A percentile compares a stretch with the other conserved stretches of the same genome.
Conservation (phyloP, 192 early-diverging fungal genomes). For the Coemansia sp. region DNA sequence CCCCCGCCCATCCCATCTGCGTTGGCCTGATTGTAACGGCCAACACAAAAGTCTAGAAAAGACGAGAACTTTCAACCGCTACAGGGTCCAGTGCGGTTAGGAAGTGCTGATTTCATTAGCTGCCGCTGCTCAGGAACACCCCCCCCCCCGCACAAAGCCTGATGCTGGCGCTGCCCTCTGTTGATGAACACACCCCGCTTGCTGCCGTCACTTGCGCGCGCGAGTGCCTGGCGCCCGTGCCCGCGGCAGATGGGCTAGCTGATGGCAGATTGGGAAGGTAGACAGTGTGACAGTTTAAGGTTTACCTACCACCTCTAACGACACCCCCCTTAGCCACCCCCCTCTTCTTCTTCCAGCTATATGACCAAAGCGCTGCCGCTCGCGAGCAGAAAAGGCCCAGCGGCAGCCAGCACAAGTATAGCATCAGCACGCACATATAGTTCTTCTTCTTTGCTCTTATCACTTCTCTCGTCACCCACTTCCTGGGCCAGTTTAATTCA, state of each 20-base stretch:
- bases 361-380: slow-evolving; percentile 16
- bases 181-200: slow-evolving; percentile 1
- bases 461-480: slow-evolving; percentile 5
- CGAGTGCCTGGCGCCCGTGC: background rate
- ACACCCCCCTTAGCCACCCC: slow-evolving; percentile 16
- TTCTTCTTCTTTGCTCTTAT: background rate
- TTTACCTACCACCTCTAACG: slow-evolving; percentile 9
- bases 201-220: slow-evolving; percentile 1
- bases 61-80: background rate
- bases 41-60: slow-evolving; percentile 9
- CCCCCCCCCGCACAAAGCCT: slow-evolving; percentile 4
- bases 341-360: background rate
- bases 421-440: slow-evolving; percentile 4
- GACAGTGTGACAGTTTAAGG: slow-evolving; percentile 22
- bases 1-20: slow-evolving; percentile 10
- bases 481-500: slow-evolving; percentile 13
- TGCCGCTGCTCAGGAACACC: slow-evolving; percentile 6
- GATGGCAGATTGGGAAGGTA: slow-evolving; percentile 2
- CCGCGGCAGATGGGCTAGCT: slow-evolving; percentile 12
- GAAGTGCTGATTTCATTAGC: slow-evolving; percentile 14
- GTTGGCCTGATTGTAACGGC: slow-evolving; percentile 5
- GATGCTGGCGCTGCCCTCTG: background rate
- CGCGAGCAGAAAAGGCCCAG: slow-evolving; percentile 7
- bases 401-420: slow-evolving; percentile 8
- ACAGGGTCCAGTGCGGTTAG: slow-evolving; percentile 23